Evolutionary conservation across 1,284 basidiomycete species (phyloP).

Genomic region (Coniophora puteana): DNA sequence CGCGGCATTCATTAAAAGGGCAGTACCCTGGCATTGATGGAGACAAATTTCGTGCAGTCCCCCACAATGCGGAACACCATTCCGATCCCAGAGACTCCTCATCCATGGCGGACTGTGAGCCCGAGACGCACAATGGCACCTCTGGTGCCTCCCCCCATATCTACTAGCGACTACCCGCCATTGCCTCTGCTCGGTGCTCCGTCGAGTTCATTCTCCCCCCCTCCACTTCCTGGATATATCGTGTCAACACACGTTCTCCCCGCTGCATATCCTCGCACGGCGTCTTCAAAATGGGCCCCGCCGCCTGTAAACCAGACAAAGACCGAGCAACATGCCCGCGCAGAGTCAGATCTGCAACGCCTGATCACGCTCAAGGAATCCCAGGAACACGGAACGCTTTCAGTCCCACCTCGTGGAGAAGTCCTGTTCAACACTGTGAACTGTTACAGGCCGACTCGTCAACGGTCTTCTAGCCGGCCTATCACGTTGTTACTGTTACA

Average conservation of each 20-base stretch:
- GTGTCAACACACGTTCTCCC: constrained; percentile 72
- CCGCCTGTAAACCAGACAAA: constrained; percentile 29
- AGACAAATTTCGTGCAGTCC: no score
- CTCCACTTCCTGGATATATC: constrained; percentile 31
- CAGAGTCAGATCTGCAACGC: constrained; percentile 19
- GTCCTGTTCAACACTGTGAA: constrained; percentile 55
- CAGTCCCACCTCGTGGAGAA: constrained; percentile 28
- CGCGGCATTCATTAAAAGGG: no score
- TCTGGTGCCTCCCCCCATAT: no score
- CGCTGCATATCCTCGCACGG: constrained; percentile 61
- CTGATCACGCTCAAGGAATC: constrained; percentile 10
- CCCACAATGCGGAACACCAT: no score
- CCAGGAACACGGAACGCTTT: constrained; percentile 13
- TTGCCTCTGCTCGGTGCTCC: constrained; percentile 2
- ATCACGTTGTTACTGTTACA: constrained; percentile 73
- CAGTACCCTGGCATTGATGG: no score
- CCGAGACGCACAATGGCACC: no score
- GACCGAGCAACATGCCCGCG: constrained; percentile 16
- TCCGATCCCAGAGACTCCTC: no score
- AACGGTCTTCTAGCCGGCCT: constrained; percentile 16
- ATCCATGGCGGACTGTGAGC: no score
- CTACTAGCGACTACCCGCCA: background rate
- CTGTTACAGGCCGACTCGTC: constrained; percentile 40
- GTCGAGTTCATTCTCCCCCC: constrained; percentile 1
- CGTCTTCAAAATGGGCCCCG: constrained; percentile 11